Percentiles rank a stretch among this genome's conserved stretches.
phyloP scores from a whole-genome alignment of 495 filamentous ascomycete genomes.

The Talaromyces wortmannii region DNA sequence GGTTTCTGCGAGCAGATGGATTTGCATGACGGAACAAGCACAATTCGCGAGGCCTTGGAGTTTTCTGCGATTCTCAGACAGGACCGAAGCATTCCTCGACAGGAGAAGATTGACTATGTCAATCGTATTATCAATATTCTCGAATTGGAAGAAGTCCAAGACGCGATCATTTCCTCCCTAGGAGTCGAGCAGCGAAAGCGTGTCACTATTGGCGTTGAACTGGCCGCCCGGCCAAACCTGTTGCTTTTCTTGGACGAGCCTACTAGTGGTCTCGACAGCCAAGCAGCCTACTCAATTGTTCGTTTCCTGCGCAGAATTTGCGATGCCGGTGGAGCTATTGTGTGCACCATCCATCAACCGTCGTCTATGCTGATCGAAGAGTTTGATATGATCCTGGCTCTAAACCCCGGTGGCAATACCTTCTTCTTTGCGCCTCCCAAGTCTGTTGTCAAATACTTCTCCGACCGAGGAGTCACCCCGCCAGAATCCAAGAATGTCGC shows the following conservation, averaged over 20 bases:
- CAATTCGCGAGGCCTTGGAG: constrained; percentile 59
- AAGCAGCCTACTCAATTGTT: constrained; percentile 77
- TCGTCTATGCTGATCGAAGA: constrained; percentile 64
- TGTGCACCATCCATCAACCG: constrained; percentile 82
- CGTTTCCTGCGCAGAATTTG: constrained; percentile 80
- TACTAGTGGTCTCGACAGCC: constrained; percentile 76
- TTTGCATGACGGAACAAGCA: constrained; percentile 63
- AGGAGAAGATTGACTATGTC: constrained; percentile 55
- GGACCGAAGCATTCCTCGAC: constrained; percentile 34
- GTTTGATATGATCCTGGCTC: constrained; percentile 69
- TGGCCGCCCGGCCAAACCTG: constrained; percentile 78
- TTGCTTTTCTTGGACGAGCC: constrained; percentile 81
- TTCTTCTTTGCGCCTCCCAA: constrained; percentile 66
- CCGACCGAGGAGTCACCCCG: constrained; percentile 51
- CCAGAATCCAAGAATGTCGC: constrained; percentile 67
- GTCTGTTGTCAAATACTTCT: constrained; percentile 66
- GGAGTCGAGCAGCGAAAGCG: constrained; percentile 67
- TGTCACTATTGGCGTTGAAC: constrained; percentile 86
- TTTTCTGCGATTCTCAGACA: constrained; percentile 63
- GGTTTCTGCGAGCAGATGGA: constrained; percentile 89
- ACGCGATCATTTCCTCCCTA: constrained; percentile 45
- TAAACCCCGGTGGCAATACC: constrained; percentile 63
- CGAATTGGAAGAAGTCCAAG: constrained; percentile 48
- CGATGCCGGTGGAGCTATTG: constrained; percentile 64
- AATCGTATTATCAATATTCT: constrained; percentile 54